Evolutionary conservation across 2,329 filamentous ascomycete species (phyloP), one percentile per base, ranked within the genome.

Genomic region (Blastomyces percursus): DNA sequence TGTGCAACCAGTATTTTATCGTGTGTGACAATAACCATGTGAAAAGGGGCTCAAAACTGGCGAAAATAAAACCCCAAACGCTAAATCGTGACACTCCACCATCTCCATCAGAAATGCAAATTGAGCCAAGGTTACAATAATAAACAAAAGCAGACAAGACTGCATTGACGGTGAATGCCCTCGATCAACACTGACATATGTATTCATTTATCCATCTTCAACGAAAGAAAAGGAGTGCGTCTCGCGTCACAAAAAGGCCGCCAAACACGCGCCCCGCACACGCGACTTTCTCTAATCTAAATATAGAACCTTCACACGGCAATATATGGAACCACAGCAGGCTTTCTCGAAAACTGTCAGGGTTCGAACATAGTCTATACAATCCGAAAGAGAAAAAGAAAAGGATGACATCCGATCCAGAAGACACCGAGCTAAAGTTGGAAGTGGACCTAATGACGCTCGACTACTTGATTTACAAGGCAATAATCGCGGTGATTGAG

Each of bases 401-500:
- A 35, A 48, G 19, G 8, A 61, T 61, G 60, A 21, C 50, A 14
- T 21, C 32, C 3, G 14, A 46, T 8, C 11, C 19, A 40, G 57
- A 48, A 27, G 51, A 56, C 9, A 7, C 30, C 4, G 60, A 61
- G 38, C 35, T 56, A 30, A 51, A 46, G 40, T 40, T 77, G 27
- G 80, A 83, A 21, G 78, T 83, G 16, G 80, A 85, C 65, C 68
- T 78, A 44, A 78, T 82, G 69, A 82, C 84, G 52, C 72, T 84
- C n/a, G 83, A 85, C 68, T 84, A 83, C 66, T 70, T 84, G 3
- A 67, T 80, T 50, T 80, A 77, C 72, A 75, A 78, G 55, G 75
- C 79, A 8, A 79, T 77, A 51, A 70, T 76, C 24, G 69, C 72
- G 48, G 71, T 80, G 4, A 69, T 83, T 42, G 70, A 73, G 32